These are phyloP conservation scores for Ascochyta fabae DNA, from an alignment of 2,329 filamentous ascomycete genomes.

Conservation along the genomic window DNA sequence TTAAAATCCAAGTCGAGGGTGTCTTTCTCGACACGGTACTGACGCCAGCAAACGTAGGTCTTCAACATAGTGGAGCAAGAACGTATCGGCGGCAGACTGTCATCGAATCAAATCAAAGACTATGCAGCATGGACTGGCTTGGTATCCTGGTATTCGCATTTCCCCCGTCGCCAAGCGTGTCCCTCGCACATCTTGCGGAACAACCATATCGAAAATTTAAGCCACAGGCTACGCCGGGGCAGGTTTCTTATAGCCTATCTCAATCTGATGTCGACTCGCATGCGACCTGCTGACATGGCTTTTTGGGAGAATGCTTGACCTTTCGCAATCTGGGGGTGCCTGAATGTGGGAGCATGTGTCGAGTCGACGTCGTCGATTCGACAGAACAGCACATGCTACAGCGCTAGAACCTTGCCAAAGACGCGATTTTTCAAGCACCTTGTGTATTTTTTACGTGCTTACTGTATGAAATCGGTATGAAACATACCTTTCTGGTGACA, in stretches of 20 bases:
- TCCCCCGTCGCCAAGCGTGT: constrained; percentile 5
- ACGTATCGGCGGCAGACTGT: background rate
- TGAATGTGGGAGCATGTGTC: too few relatives aligned
- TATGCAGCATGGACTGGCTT: constrained; percentile 7
- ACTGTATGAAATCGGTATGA: too few relatives aligned
- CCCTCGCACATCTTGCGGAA: constrained; percentile 9
- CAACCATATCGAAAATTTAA: background rate
- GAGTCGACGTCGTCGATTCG: too few relatives aligned
- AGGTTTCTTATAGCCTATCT: constrained; percentile 5
- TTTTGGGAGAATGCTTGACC: too few relatives aligned
- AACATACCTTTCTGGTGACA: too few relatives aligned
- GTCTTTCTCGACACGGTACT: background rate
- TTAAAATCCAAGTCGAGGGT: background rate
- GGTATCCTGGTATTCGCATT: constrained; percentile 5
- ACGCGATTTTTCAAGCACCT: too few relatives aligned
- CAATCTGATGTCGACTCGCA: background rate
- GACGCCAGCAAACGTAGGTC: background rate
- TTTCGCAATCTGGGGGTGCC: too few relatives aligned
- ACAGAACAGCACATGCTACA: too few relatives aligned
- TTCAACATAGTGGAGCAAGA: background rate
- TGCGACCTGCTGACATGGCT: background rate
- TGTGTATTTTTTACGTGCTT: too few relatives aligned
- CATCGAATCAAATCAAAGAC: background rate
- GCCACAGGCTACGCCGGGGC: background rate
- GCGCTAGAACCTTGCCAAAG: too few relatives aligned